A percentile compares a stretch with the other conserved stretches of the same genome.
phyloP scores from a whole-genome alignment of 495 filamentous ascomycete genomes.

The Durotheca rogersii region DNA sequence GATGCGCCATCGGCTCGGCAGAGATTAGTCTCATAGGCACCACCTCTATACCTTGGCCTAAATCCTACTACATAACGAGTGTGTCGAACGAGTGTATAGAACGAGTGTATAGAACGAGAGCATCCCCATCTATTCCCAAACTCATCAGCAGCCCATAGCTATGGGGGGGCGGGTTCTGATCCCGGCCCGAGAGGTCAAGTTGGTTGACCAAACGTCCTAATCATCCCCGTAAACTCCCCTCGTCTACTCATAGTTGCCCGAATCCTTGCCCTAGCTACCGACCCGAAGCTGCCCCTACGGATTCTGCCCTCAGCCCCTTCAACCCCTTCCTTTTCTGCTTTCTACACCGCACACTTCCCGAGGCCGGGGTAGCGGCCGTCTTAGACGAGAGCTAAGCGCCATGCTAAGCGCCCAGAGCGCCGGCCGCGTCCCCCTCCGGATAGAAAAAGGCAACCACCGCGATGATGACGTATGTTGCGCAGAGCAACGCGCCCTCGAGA shows the following conservation, averaged over 20 bases:
- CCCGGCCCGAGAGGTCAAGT: conserved; percentile 24
- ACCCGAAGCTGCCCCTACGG: too few species aligned
- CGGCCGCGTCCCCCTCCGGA: conserved; percentile 53
- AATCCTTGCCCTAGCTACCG: too few species aligned
- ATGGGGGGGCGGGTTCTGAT: background rate
- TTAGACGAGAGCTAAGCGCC: background rate
- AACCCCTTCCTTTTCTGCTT: too few species aligned
- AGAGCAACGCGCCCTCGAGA: conserved; percentile 78
- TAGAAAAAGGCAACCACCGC: conserved; percentile 67
- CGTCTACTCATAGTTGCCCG: background rate
- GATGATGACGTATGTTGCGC: conserved; percentile 82
- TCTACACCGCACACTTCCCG: too few species aligned
- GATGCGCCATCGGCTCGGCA: too few species aligned
- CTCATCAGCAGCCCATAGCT: background rate
- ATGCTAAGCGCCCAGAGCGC: conserved; percentile 37
- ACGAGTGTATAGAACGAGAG: background rate
- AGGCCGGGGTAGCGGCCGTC: too few species aligned
- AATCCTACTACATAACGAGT: too few species aligned
- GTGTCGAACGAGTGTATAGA: too few species aligned
- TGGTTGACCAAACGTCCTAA: conserved; percentile 14
- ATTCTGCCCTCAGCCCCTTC: too few species aligned
- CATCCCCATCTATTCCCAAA: background rate
- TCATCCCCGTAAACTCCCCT: background rate
- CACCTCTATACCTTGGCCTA: too few species aligned
- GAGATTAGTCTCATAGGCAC: too few species aligned